Evolutionary conservation across 768 basidiomycete species (phyloP), one percentile per base, ranked within the genome.

Genomic region (Pholiota microspora): DNA sequence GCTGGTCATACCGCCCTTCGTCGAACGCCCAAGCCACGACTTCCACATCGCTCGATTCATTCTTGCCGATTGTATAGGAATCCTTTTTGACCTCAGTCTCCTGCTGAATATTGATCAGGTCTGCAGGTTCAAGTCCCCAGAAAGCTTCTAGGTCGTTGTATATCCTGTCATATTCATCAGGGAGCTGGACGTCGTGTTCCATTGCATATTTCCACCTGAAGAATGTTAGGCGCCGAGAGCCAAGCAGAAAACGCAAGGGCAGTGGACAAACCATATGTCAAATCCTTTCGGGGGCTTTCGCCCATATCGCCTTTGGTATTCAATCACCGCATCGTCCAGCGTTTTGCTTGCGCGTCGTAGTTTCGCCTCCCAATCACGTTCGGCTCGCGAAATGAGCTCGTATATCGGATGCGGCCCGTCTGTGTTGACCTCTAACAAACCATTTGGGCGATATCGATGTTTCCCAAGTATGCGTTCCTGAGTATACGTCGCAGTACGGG

Each of bases 131-230:
- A 32, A 96, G 70, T 0, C 81, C 76, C 88, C 89, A 94, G 71
- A 92, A 97, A 0, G 92, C 91, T 47, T 85, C 84, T 3, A 98
- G 73, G 64, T 96, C 93, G 44, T 81, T 73, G 45, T 77, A 65
- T 27, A 95, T 82, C 24, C 76, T 75, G 62, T 91, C 91, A 61
- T 92, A 96, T 69, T 96, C 94, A 66, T 98, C 94, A 4, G 88
- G 80, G 51, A 96, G 83, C 62, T 85, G 83, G 23, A 92, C 84
- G 15, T 82, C 72, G 68, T 94, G 81, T 46, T 84, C 77, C 64
- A 76, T 73, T n/a, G 83, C 90, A 66, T 77, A 79, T 35, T 72
- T 60, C 77, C 77, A 81, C 79, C 78, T 79, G 34, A 3, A 15
- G 28, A 23, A 31, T 1, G 28, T 1, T 16, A 36, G 25, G 34